Conservation (phyloP, 805 yeast genomes). For the Kuraishia hungarica region DNA sequence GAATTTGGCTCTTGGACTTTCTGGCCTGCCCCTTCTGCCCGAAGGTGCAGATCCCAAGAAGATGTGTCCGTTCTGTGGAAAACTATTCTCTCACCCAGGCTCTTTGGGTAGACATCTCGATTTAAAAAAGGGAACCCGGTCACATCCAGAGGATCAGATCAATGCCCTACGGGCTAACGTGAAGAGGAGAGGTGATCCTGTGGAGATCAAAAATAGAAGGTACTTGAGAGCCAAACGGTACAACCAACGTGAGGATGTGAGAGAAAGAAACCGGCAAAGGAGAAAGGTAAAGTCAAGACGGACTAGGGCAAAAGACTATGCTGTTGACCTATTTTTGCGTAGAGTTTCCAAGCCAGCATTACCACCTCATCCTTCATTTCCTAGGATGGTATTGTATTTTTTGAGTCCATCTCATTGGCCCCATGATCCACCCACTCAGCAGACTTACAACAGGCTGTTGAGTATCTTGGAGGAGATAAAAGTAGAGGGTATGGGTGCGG, state of each 20-base stretch:
- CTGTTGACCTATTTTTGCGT: conserved; percentile 25
- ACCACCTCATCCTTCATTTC: conserved; percentile 38
- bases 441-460: conserved; percentile 29
- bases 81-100: conserved; percentile 47
- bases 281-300: conserved; percentile 35
- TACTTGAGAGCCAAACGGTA: conserved; percentile 31
- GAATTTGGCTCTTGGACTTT: neutral
- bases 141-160: conserved; percentile 43
- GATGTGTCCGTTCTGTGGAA: conserved; percentile 43
- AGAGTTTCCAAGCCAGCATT: conserved; percentile 28
- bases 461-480: conserved; percentile 5
- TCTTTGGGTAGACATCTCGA: conserved; percentile 56
- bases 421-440: conserved; percentile 40
- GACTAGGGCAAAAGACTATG: conserved; percentile 28
- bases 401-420: conserved; percentile 41
- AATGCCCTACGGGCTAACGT: conserved; percentile 38
- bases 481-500: conserved; percentile 5
- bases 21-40: conserved; percentile 7
- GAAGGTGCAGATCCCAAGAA: conserved; percentile 22
- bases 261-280: conserved; percentile 33
- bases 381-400: conserved; percentile 38
- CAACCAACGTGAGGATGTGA: conserved; percentile 38
- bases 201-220: conserved; percentile 30
- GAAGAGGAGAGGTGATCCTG: conserved; percentile 41
- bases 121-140: conserved; percentile 39